Evolutionary conservation across 768 basidiomycete species (phyloP), one percentile per base, ranked within the genome.

Genomic region (Auriscalpium vulgare): DNA sequence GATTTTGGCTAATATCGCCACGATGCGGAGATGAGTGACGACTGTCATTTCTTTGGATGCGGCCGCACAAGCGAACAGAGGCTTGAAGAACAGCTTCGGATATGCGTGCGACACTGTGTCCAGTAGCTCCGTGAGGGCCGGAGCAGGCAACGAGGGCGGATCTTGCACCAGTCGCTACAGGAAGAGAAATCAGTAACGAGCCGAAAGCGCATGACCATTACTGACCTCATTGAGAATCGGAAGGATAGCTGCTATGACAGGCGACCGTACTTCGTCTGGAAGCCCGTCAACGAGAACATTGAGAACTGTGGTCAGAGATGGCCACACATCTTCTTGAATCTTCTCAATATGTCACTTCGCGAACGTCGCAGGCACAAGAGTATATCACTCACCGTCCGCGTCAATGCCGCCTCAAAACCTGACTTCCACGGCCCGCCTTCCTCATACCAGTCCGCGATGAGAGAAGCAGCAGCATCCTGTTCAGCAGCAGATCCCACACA

Each of bases 21-120:
- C 65, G 4, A 76, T 73, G 47, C 79, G 76, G 0, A 88, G 75
- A 57, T 87, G 79, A 53, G 78, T 80, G 10, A 80, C 73, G 10
- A 87, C 73, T 10, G 78, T 74, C n/a, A 78, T 63, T 54, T 83
- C 83, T 61, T 84, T 85, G 45, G 75, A 73, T 0, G 85, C 82
- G 2, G 81, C 80, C 0, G 88, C 85, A 58, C 85, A 87, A 0
- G 75, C 69, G 62, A 90, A 87, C 8, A 91, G 68, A 0, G 85
- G 84, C 64, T 83, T 87, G 72, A 81, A 89, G 68, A 91, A 88
- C 0, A 83, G 57, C 51, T 78, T 82, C 0, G 87, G 87, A 55
- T 79, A 76, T 14, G 68, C 59, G 47, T 74, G 70, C 2, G 85
- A 81, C 17, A 85, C 60, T 14, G 68, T 68, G 36, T 77, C 71